These are phyloP conservation scores for Boletus rubescentipes DNA, from an alignment of 768 basidiomycete species.

Conservation along the genomic window DNA sequence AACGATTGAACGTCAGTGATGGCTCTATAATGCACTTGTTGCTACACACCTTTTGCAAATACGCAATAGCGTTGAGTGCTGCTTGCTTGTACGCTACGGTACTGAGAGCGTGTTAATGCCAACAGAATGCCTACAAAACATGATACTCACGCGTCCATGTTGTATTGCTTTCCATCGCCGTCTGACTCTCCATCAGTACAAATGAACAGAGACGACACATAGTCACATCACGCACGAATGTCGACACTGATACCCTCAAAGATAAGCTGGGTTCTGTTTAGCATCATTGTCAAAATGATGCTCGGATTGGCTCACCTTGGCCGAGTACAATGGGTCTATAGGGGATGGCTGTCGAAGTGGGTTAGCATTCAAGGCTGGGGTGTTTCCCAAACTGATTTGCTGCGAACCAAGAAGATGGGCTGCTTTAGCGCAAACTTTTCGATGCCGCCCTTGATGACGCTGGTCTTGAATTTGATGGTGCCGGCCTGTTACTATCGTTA, in stretches of 20 bases:
- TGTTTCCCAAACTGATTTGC: no score
- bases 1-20: neutral
- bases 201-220: neutral
- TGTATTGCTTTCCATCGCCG: constrained; percentile 71
- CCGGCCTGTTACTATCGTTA: constrained; percentile 47
- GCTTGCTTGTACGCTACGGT: constrained; percentile 82
- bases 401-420: constrained; percentile 67
- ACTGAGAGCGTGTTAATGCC: constrained; percentile 30
- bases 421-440: constrained; percentile 73
- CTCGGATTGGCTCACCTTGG: constrained; percentile 43
- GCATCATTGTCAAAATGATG: neutral
- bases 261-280: constrained; percentile 44
- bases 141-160: constrained; percentile 66
- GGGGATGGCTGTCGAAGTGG: constrained; percentile 56
- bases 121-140: neutral
- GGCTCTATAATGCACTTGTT: neutral
- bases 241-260: constrained; percentile 79
- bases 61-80: constrained; percentile 71
- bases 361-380: neutral
- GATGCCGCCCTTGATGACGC: constrained; percentile 71
- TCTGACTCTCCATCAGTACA: constrained; percentile 36
- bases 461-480: constrained; percentile 67
- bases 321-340: constrained; percentile 70
- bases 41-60: constrained; percentile 58
- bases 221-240: constrained; percentile 44